These are phyloP conservation scores for Sclerotinia subarctica DNA, from an alignment of 2,329 filamentous ascomycete genomes.

Conservation along the genomic window DNA sequence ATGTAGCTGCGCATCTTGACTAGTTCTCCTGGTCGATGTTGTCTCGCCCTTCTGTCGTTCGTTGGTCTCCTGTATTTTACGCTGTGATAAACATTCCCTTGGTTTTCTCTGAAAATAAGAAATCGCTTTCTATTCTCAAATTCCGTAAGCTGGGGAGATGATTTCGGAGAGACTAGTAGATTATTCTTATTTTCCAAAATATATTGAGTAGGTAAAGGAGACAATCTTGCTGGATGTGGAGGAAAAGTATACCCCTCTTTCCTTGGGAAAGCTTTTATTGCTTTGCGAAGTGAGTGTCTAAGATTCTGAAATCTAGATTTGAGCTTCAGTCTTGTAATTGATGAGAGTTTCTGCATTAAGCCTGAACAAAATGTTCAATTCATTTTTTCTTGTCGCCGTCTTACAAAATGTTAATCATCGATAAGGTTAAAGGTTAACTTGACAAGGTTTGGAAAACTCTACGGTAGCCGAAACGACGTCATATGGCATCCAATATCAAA, in stretches of 20 bases:
- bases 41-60: not conserved
- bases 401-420: not conserved
- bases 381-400: conserved; percentile 5
- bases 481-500: conserved; percentile 12
- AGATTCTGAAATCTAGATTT: conserved; percentile 7
- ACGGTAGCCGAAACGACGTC: conserved; percentile 8
- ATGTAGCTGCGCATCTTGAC: conserved; percentile 68
- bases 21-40: not conserved
- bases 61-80: not conserved
- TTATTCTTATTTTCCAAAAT: not conserved
- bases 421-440: not conserved
- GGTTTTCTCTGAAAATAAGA: not conserved
- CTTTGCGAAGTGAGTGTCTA: not conserved
- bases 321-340: not conserved
- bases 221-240: conserved; percentile 14
- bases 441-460: not conserved
- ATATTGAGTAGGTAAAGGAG: not conserved
- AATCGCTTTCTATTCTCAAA: not conserved
- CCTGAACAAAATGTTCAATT: not conserved
- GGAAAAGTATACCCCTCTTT: not conserved
- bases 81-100: conserved; percentile 12
- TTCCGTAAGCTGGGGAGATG: not conserved
- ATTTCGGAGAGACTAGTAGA: not conserved
- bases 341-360: conserved; percentile 11
- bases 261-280: not conserved